Evolutionary conservation across 352 stramenopile species (phyloP).

Genomic region (Globisporangium middletonii): DNA sequence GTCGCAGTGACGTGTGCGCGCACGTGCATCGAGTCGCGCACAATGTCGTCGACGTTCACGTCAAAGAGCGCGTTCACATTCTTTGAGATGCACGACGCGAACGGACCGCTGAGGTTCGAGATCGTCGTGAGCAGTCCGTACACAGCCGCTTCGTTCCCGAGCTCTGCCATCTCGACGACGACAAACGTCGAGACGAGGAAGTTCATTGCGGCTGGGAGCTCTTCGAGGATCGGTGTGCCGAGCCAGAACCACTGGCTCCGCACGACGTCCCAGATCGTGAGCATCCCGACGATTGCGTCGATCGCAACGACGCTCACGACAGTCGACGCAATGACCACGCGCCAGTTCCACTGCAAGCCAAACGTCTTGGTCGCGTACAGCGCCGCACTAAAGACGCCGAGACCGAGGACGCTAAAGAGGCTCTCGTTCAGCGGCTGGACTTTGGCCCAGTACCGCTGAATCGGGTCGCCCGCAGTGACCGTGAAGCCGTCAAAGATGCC

Average conservation of each 20-base stretch:
- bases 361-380: constrained; percentile 21
- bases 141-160: constrained; percentile 32
- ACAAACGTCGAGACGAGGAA: constrained; percentile 37
- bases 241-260: constrained; percentile 8
- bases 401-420: constrained; percentile 21
- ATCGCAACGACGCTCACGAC: constrained; percentile 22
- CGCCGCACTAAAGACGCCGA: constrained; percentile 21
- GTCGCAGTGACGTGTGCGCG: constrained; percentile 27
- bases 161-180: constrained; percentile 36
- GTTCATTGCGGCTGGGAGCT: constrained; percentile 23
- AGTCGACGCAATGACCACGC: constrained; percentile 19
- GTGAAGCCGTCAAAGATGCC: constrained; percentile 30
- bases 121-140: constrained; percentile 36
- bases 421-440: constrained; percentile 34
- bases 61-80: constrained; percentile 33
- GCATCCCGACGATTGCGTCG: constrained; percentile 16
- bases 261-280: constrained; percentile 36
- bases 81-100: constrained; percentile 29
- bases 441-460: constrained; percentile 29
- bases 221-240: constrained; percentile 22
- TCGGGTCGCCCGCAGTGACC: constrained; percentile 19
- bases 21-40: constrained; percentile 22
- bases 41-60: constrained; percentile 22
- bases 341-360: constrained; percentile 39
- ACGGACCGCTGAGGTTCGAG: constrained; percentile 24